Conservation (phyloP, 2,329 filamentous ascomycete genomes). For the Colletotrichum lindemuthianum region DNA sequence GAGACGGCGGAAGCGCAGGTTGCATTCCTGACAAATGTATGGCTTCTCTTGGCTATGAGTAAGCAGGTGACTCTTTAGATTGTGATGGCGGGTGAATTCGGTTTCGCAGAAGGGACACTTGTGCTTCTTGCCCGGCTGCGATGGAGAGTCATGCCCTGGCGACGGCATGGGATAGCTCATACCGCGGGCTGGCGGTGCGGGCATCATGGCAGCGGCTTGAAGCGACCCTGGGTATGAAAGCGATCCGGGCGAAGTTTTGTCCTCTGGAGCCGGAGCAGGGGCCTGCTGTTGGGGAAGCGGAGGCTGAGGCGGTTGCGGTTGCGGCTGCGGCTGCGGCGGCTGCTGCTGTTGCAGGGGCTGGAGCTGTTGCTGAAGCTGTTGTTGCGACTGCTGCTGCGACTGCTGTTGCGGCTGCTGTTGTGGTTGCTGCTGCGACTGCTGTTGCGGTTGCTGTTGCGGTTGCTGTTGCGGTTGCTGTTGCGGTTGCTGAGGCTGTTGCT, state of each 20-base stretch:
- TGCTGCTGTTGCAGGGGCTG: conserved; percentile 54
- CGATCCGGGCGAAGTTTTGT: conserved; percentile 60
- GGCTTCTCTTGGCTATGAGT: conserved; percentile 99
- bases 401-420: conserved; percentile 58
- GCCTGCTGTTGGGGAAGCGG: conserved; percentile 47
- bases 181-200: conserved; percentile 58
- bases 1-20: conserved; percentile 89
- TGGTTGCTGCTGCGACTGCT: conserved; percentile 49
- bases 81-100: conserved; percentile 96
- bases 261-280: conserved; percentile 59
- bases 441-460: conserved; percentile 48
- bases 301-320: conserved; percentile 59
- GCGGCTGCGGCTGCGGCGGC: conserved; percentile 57
- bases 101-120: conserved; percentile 97
- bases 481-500: conserved; percentile 48
- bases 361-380: conserved; percentile 51
- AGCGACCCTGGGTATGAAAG: conserved; percentile 66
- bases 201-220: conserved; percentile 53
- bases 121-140: conserved; percentile 80
- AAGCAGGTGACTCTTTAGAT: conserved; percentile 95
- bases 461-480: conserved; percentile 45
- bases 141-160: conserved; percentile 60
- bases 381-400: conserved; percentile 56
- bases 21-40: conserved; percentile 92
- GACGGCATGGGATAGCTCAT: conserved; percentile 68